Base-by-base conservation (phyloP, 31 red algal genomes). In the Asparagopsis taxiformis region DNA sequence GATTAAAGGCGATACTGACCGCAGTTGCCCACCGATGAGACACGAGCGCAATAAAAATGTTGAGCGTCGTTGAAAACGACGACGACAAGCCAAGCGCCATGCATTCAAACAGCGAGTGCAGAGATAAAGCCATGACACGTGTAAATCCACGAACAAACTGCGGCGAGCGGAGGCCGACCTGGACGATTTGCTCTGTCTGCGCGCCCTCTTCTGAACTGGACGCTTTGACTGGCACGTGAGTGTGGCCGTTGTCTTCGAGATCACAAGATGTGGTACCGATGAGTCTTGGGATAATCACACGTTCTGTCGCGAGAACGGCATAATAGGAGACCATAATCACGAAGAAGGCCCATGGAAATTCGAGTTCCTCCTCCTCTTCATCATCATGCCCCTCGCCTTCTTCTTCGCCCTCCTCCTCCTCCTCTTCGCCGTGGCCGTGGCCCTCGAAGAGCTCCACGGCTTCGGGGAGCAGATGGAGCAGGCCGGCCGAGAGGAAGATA, bases 391-490 rank as follows among this genome's bases (percentile, higher is more conserved):
- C 52, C 24, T 74, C 38, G 25, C n/a, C n/a, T n/a, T 75, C 71
- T 39, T 75, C 71, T 2, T 62, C 3, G 1, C 11, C 71, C 1
- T 75, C 71, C 6, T 17, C 23, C 15, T 75, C 33, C 1, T 62
- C 33, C 3, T 65, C 46, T 11, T 48, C 74, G 20, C 55, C 20
- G 15, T 54, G 67, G 17, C 55, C 17, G 13, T 54, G 9, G 7
- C n/a, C 46, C 1, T 66, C 61, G 16, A 73, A 24, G 17, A 73
- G 44, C 35, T 72, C 79, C 16, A 87, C 34, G n/a, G 84, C 84
- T 31, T 88, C 84, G 20, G 84, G 84, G 7, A 88, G 62, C 16
- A 79, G 37, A 59, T 88, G 84, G 19, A 88, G 55, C 62, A 88
- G 32, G n/a, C 84, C 84, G 23, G 84, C 67, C 1, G 84, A 44